Percentiles rank a stretch among this genome's conserved stretches.
Evolutionary conservation across 805 yeast genomes (phyloP).

Genomic region (Candida peoriensis): DNA sequence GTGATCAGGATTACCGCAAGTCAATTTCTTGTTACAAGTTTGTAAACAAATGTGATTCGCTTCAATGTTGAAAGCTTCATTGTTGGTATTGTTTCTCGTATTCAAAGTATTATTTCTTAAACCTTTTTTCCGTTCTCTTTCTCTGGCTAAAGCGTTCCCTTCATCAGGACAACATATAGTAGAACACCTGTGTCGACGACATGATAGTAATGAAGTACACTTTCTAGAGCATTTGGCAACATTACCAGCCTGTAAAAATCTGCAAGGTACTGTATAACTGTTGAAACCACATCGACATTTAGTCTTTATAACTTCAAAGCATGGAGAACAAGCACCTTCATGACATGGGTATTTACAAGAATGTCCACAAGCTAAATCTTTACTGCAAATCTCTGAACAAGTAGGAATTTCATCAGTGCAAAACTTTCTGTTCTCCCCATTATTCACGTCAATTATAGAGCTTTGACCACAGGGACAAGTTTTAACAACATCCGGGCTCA

Average conservation of each 20-base stretch:
- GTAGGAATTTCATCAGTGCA: conserved; percentile 81
- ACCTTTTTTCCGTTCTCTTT: conserved; percentile 40
- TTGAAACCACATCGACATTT: conserved; percentile 62
- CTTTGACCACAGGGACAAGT: conserved; percentile 82
- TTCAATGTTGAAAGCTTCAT: conserved; percentile 58
- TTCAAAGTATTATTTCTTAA: conserved; percentile 37
- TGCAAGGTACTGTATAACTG: conserved; percentile 60
- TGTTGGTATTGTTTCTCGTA: conserved; percentile 29
- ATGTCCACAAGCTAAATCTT: conserved; percentile 66
- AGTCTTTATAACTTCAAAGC: conserved; percentile 45
- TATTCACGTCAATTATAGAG: conserved; percentile 32
- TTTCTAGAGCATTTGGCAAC: conserved; percentile 61
- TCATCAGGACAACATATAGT: conserved; percentile 68
- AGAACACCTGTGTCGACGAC: conserved; percentile 76
- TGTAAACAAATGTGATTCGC: conserved; percentile 69
- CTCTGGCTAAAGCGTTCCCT: conserved; percentile 48
- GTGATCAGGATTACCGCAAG: conserved; percentile 58
- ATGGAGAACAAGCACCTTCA: conserved; percentile 68
- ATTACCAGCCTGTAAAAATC: conserved; percentile 43
- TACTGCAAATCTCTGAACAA: conserved; percentile 63
- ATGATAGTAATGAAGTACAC: conserved; percentile 70
- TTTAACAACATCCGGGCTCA: conserved; percentile 51
- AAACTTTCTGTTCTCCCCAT: conserved; percentile 35
- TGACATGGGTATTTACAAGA: conserved; percentile 73
- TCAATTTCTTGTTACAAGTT: conserved; percentile 54